phyloP scores from a whole-genome alignment of 2,329 filamentous ascomycete genomes.

The Apiospora kogelbergensis region DNA sequence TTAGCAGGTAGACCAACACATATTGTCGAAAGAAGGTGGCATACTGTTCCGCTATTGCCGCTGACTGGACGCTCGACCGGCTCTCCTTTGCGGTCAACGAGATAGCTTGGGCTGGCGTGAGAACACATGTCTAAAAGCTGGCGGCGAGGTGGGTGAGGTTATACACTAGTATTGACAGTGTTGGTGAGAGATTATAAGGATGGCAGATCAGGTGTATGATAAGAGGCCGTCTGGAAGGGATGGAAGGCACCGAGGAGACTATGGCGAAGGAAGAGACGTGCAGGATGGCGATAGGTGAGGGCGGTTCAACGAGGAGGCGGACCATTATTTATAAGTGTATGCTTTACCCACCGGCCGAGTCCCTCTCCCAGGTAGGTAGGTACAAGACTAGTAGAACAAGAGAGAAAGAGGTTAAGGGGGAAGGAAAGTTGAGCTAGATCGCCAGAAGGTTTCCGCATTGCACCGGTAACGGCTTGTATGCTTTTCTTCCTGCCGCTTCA shows the following conservation, averaged over 20 bases:
- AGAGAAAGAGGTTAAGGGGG: background rate
- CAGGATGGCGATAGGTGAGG: background rate
- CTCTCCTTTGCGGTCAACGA: background rate
- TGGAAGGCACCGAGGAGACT: background rate
- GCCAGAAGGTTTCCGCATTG: background rate
- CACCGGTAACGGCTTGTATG: slow-evolving; percentile 7
- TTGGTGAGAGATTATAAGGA: background rate
- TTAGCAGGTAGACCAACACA: background rate
- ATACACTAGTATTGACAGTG: background rate
- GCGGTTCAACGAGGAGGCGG: background rate
- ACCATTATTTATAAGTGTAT: slow-evolving; percentile 4
- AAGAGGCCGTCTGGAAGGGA: background rate
- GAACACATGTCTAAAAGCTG: background rate
- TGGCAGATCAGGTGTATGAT: background rate
- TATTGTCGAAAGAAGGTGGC: background rate
- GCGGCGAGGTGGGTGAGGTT: background rate
- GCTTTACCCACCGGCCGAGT: background rate
- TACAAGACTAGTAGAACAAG: background rate
- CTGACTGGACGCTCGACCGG: background rate
- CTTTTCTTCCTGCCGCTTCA: slow-evolving; percentile 10
- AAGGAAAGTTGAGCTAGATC: background rate
- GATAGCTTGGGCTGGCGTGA: background rate
- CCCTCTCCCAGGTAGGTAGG: background rate
- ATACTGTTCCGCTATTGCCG: slow-evolving; percentile 6
- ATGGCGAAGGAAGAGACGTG: background rate